phyloP scores from a whole-genome alignment of 805 yeast genomes.

The Lipomyces sp. region DNA sequence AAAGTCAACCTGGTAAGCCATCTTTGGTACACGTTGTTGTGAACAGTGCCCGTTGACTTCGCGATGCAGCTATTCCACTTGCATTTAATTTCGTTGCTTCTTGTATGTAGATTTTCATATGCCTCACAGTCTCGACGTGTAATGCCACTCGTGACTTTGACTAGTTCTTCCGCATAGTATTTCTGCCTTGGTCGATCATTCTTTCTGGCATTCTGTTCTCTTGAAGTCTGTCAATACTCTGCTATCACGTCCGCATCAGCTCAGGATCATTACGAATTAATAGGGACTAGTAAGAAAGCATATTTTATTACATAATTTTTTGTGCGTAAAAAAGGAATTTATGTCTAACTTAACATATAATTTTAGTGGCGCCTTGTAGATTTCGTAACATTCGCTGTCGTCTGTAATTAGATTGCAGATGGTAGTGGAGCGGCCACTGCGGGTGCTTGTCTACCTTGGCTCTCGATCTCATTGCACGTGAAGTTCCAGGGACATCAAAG shows the following conservation, averaged over 20 bases:
- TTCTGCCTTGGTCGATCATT: background rate
- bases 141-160: constrained; percentile 4
- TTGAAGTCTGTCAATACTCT: constrained; percentile 4
- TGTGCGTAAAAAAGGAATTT: background rate
- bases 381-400: constrained; percentile 9
- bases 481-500: background rate
- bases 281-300: constrained; percentile 12
- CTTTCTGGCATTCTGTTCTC: constrained; percentile 4
- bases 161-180: background rate
- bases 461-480: constrained; percentile 12
- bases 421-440: constrained; percentile 43
- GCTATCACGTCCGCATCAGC: background rate
- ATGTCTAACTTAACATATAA: background rate
- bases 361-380: background rate
- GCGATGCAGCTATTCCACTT: constrained; percentile 58
- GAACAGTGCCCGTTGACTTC: constrained; percentile 1
- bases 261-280: background rate
- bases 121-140: background rate
- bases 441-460: constrained; percentile 53
- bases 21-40: background rate
- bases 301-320: background rate
- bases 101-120: constrained; percentile 57
- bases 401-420: constrained; percentile 5
- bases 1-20: constrained; percentile 67
- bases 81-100: constrained; percentile 90